A percentile compares a stretch with the other conserved stretches of the same genome.
phyloP scores from a whole-genome alignment of 148 eudicot genomes.

The Amaranthus hypochondriacus region DNA sequence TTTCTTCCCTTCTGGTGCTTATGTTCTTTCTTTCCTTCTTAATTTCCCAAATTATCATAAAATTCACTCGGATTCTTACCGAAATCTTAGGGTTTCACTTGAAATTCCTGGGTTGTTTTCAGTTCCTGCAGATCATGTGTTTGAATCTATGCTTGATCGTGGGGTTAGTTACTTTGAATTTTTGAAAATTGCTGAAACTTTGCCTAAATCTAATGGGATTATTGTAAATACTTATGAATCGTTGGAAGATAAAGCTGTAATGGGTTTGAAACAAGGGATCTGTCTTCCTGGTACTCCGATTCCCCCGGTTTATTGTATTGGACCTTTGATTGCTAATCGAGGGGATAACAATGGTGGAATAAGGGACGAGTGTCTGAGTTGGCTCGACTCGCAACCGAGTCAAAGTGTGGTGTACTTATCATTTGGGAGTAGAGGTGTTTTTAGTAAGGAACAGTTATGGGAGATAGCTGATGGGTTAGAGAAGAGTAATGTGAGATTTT shows the following conservation, averaged over 20 bases:
- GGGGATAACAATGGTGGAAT: neutral
- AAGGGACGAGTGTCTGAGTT: slow-evolving; percentile 37
- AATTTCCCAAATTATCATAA: slow-evolving; percentile 30
- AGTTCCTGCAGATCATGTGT: slow-evolving; percentile 37
- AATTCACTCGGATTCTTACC: slow-evolving; percentile 24
- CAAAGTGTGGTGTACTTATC: slow-evolving; percentile 48
- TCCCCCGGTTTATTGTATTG: slow-evolving; percentile 46
- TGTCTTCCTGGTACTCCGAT: slow-evolving; percentile 26
- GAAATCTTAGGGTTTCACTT: slow-evolving; percentile 26
- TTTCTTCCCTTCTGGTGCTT: slow-evolving; percentile 42
- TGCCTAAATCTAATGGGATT: slow-evolving; percentile 33
- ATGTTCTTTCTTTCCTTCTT: slow-evolving; percentile 22
- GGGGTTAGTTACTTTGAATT: slow-evolving; percentile 18
- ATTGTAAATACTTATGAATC: slow-evolving; percentile 36
- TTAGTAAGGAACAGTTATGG: slow-evolving; percentile 30
- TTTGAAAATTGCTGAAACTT: slow-evolving; percentile 1
- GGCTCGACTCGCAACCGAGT: slow-evolving; percentile 50
- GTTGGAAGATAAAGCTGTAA: slow-evolving; percentile 31
- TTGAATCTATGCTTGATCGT: slow-evolving; percentile 30
- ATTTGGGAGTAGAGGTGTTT: slow-evolving; percentile 48
- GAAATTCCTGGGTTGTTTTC: slow-evolving; percentile 46
- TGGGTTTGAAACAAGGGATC: slow-evolving; percentile 25
- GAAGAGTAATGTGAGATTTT: slow-evolving; percentile 41
- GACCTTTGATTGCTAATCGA: slow-evolving; percentile 39
- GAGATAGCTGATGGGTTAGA: slow-evolving; percentile 56